Evolutionary conservation across 2,329 filamentous ascomycete species (phyloP), one percentile per base, ranked within the genome.

Genomic region (Aspergillus jensenii): DNA sequence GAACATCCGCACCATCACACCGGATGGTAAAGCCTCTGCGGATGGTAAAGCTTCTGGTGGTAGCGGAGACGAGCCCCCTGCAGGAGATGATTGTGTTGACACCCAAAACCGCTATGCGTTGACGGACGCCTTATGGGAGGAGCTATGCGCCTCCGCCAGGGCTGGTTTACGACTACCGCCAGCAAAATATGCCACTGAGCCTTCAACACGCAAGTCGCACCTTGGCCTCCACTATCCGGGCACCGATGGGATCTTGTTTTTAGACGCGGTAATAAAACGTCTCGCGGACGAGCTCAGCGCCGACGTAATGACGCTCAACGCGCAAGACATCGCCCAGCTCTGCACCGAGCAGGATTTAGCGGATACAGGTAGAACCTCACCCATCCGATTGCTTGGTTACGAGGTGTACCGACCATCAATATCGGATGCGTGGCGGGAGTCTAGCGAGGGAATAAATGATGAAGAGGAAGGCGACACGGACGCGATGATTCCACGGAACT

Each of bases 211-310:
- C 31, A 84, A 84, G 62, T 81, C 84, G 3, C 82, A 88, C 62
- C 73, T 87, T 17, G 77, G 84, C 5, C 73, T 89, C 12, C 82
- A 86, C 56, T 87, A 85, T 61, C 84, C 85, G 2, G 79, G 80
- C 25, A 78, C 82, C 43, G 81, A 83, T 47, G 82, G 79, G 40
- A 83, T 80, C 55, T 70, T 73, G 47, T 81, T 83, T 60, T 73
- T 90, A 37, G 82, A 87, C 61, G 74, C 77, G 3, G 76, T 90
- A n/a, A 83, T 93, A 2, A 80, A 84, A 59, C 81, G 84, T 51
- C 76, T 89, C 44, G 89, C 89, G 0, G 76, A 77, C 12, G 81
- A 85, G 35, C 76, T 89, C 76, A 65, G 70, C 12, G 69, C 74
- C 27, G 74, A 79, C 61, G 52, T 79, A 52, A 68, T 79, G 45